Evolutionary conservation across 257 asterid genomes (phyloP).

Genomic region (Forsythia viridissima): DNA sequence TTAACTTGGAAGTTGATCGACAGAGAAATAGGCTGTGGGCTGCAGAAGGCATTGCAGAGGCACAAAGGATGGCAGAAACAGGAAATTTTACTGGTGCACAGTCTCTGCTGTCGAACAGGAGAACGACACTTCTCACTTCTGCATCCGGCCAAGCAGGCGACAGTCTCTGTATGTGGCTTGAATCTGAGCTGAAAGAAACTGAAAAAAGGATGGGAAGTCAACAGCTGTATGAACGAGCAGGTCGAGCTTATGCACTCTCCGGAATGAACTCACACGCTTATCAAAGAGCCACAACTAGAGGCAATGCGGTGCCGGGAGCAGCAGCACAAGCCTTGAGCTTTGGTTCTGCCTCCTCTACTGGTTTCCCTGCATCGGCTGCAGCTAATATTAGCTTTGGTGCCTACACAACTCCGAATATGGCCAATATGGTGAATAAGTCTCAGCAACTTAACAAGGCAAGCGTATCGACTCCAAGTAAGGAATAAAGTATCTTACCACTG

Average conservation of each 20-base stretch:
- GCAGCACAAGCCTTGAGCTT: not conserved
- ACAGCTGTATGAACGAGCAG: constrained; percentile 8
- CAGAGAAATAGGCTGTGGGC: constrained; percentile 14
- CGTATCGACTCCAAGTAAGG: not conserved
- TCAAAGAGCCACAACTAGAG: constrained; percentile 27
- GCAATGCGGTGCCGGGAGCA: not conserved
- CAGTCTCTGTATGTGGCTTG: constrained; percentile 7
- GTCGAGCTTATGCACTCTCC: constrained; percentile 24
- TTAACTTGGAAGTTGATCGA: constrained; percentile 22
- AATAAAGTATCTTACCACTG: not conserved
- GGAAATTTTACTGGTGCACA: constrained; percentile 14
- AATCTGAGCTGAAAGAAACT: constrained; percentile 23
- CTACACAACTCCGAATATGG: constrained; percentile 21
- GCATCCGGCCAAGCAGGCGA: constrained; percentile 23
- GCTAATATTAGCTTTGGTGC: constrained; percentile 14
- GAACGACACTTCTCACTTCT: not conserved
- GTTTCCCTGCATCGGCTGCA: not conserved
- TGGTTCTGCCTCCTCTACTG: not conserved
- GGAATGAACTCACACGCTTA: constrained; percentile 14
- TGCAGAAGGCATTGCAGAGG: constrained; percentile 19
- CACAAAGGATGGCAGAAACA: constrained; percentile 21
- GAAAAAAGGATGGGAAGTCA: constrained; percentile 20
- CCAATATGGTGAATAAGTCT: constrained; percentile 27
- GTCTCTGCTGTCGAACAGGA: not conserved
- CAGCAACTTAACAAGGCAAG: constrained; percentile 17